phyloP scores from a whole-genome alignment of 2,329 filamentous ascomycete genomes.

The Capronia coronata region DNA sequence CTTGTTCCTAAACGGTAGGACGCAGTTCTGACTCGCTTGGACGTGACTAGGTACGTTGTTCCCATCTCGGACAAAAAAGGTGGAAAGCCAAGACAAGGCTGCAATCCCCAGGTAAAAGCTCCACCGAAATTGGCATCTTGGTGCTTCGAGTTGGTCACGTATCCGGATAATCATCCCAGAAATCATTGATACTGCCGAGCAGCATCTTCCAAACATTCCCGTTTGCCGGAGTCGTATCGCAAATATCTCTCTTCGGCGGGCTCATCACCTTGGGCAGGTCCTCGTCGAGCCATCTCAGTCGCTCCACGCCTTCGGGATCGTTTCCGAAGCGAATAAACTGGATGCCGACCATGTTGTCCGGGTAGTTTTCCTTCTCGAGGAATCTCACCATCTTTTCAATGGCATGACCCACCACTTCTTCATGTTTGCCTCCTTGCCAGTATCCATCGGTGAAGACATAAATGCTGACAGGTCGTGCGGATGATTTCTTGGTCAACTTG shows the following conservation, averaged over 20 bases:
- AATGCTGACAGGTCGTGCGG: constrained; percentile 1
- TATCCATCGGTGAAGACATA: constrained; percentile 14
- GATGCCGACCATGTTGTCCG: constrained; percentile 25
- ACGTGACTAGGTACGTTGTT: too few species aligned
- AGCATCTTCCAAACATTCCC: constrained; percentile 17
- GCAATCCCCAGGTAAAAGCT: too few species aligned
- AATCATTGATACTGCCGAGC: constrained; percentile 5
- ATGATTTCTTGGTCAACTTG: not conserved
- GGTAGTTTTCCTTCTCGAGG: not conserved
- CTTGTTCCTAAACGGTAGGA: too few species aligned
- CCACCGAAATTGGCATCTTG: too few species aligned
- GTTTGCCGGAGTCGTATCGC: not conserved
- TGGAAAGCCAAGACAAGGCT: too few species aligned
- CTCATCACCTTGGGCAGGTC: not conserved
- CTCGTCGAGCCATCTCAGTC: constrained; percentile 23
- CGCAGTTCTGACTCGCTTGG: too few species aligned
- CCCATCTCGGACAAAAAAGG: too few species aligned
- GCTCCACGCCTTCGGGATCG: constrained; percentile 21
- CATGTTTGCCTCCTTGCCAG: constrained; percentile 5
- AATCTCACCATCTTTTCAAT: constrained; percentile 3
- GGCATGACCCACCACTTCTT: not conserved
- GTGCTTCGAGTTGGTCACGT: not conserved
- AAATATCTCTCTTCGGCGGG: constrained; percentile 2
- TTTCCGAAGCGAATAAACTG: constrained; percentile 32
- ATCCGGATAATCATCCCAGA: constrained; percentile 5